phyloP scores from a whole-genome alignment of 2,329 filamentous ascomycete genomes.

The Aspergillus brunneoviolaceus region DNA sequence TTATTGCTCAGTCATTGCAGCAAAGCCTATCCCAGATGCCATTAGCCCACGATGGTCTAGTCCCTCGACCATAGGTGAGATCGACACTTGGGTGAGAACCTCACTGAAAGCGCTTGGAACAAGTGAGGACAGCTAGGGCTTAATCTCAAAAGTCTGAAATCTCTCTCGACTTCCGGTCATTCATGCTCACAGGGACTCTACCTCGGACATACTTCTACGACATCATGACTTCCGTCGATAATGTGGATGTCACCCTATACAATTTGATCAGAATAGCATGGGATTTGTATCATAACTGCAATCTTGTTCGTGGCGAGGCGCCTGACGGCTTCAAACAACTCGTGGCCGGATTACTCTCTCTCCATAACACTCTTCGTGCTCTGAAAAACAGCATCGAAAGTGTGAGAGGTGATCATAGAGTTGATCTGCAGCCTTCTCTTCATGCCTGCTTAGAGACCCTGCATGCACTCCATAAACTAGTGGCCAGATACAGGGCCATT shows the following conservation, averaged over 20 bases:
- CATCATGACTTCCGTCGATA: conserved; percentile 23
- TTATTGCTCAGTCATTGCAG: too few relatives aligned
- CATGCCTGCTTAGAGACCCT: conserved; percentile 25
- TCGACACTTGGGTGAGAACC: too few relatives aligned
- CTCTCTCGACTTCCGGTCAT: background rate
- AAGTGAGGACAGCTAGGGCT: background rate
- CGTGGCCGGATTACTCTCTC: conserved; percentile 26
- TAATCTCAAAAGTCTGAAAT: background rate
- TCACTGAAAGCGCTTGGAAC: too few relatives aligned
- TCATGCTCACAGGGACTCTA: background rate
- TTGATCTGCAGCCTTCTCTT: conserved; percentile 26
- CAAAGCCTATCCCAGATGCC: too few relatives aligned
- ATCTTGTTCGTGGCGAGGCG: conserved; percentile 25
- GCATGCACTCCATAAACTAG: conserved; percentile 23
- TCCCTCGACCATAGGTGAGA: too few relatives aligned
- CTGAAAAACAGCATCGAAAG: conserved; percentile 26
- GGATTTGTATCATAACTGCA: conserved; percentile 31
- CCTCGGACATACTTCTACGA: background rate
- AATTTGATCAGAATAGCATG: conserved; percentile 26
- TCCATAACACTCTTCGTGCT: conserved; percentile 26
- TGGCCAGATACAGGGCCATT: conserved; percentile 22
- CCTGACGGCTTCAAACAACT: conserved; percentile 32
- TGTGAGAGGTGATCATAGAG: conserved; percentile 24
- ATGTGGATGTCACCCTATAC: conserved; percentile 22
- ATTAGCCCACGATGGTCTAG: too few relatives aligned